Evolutionary conservation across 192 early-diverging fungal species (phyloP), one percentile per base, ranked within the genome.

Genomic region (Coemansia sp.): DNA sequence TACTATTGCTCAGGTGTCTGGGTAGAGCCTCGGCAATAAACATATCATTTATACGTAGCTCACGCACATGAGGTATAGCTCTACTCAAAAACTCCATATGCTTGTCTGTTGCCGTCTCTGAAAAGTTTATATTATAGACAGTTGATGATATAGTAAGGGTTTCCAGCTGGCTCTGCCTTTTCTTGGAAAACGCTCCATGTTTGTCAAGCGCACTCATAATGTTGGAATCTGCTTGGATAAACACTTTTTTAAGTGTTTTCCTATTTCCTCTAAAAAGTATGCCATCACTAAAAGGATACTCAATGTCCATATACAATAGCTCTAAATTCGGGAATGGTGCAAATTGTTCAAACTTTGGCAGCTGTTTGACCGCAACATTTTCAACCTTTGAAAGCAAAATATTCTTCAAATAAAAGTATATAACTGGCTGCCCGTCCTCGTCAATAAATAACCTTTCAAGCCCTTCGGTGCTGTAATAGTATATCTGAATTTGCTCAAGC

Each of bases 261-360:
- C 9, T 12, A 11, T 53, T 53, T 53, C 11, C 51, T 23, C 24
- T 17, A 25, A 53, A 53, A 22, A 53, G 4, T 7, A 53, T 19
- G 2, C 24, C 51, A 53, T 21, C 24, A 12, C 17, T 23, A 22
- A 53, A 53, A 4, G 51, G 24, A 9, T 53, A 53, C 15, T 45
- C 41, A 45, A 45, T 45, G 15, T 45, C 41, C 51, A 53, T 23
- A 25, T 53, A 53, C 2, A 53, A 23, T 5, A 7, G 6, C 24
- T 53, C 24, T 27, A 53, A 53, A 11, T 11, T 24, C 24, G 51
- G 51, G 12, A 53, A 53, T 14, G 51, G 51, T 12, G 21, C 51
- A 53, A 53, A 45, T n/a, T 45, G 41, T n/a, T 21, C 56, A 57
- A 38, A 60, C 12, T 60, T 60, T 9, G 59, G 59, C 27, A 60